Conservation (phyloP, 176 grass and related monocot genomes). For the Puya raimondii region DNA sequence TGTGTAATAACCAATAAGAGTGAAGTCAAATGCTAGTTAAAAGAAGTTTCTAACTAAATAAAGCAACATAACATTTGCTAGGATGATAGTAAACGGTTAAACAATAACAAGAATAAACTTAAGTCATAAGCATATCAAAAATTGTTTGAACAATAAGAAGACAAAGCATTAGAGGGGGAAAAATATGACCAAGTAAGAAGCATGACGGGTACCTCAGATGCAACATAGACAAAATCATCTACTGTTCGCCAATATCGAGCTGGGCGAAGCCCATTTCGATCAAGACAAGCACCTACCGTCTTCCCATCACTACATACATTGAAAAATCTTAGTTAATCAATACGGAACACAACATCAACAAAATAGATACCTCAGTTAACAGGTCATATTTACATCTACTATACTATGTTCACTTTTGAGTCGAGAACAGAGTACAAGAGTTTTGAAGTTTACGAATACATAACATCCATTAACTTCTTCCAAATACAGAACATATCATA, state of each 20-base stretch:
- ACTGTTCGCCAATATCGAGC: constrained; percentile 98
- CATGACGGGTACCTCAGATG: constrained; percentile 67
- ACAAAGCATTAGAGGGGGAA: background rate
- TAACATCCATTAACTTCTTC: too few relatives aligned
- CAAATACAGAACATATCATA: too few relatives aligned
- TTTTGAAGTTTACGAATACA: background rate
- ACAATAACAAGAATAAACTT: background rate
- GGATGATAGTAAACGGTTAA: background rate
- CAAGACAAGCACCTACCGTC: constrained; percentile 89
- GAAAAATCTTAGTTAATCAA: constrained; percentile 15
- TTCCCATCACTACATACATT: constrained; percentile 77
- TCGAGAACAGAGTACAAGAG: background rate
- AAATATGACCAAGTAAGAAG: constrained; percentile 4
- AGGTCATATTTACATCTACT: background rate
- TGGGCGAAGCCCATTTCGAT: constrained; percentile 99
- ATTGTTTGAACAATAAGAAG: background rate
- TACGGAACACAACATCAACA: background rate
- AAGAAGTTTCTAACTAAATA: background rate
- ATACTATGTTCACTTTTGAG: background rate
- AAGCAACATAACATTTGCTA: background rate
- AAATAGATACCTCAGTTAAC: background rate
- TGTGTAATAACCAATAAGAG: too few relatives aligned
- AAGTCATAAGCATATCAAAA: background rate
- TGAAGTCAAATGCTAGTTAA: too few relatives aligned
- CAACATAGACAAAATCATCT: constrained; percentile 98